Percentiles rank a stretch among this genome's conserved stretches.
Evolutionary conservation across 257 asterid species (phyloP).

Genomic region (Ehretia macrophylla): DNA sequence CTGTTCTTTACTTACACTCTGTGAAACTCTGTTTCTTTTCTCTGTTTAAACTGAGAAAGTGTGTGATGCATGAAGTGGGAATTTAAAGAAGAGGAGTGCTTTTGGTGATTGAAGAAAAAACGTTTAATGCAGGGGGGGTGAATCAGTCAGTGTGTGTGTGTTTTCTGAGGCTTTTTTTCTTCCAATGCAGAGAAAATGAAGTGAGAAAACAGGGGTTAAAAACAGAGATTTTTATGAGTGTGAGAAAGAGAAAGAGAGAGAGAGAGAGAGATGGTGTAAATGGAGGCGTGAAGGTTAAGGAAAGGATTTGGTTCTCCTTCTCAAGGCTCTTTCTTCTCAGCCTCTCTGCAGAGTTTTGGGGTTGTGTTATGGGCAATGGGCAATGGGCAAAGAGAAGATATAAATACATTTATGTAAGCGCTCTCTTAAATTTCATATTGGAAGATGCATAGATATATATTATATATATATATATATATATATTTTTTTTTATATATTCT

Average conservation of each 20-base stretch:
- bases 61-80: constrained; percentile 19
- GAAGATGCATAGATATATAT: no score
- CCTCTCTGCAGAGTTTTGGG: constrained; percentile 21
- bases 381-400: constrained; percentile 16
- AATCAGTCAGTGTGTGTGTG: constrained; percentile 1
- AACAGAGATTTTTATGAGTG: constrained; percentile 4
- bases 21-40: constrained; percentile 12
- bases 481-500: neutral
- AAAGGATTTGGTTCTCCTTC: constrained; percentile 53
- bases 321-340: constrained; percentile 47
- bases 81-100: constrained; percentile 20
- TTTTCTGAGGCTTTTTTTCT: constrained; percentile 12
- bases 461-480: no score
- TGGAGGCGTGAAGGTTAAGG: constrained; percentile 68
- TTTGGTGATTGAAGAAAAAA: neutral
- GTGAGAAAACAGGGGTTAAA: constrained; percentile 14
- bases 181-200: constrained; percentile 23
- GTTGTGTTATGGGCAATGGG: constrained; percentile 29
- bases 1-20: constrained; percentile 21
- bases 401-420: constrained; percentile 19
- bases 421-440: constrained; percentile 9
- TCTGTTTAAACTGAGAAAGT: no score
- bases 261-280: constrained; percentile 8
- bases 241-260: constrained; percentile 2
- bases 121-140: neutral